These are phyloP conservation scores for Chrysosporium queenslandicum DNA, from an alignment of 2,329 filamentous ascomycete genomes.

Conservation along the genomic window DNA sequence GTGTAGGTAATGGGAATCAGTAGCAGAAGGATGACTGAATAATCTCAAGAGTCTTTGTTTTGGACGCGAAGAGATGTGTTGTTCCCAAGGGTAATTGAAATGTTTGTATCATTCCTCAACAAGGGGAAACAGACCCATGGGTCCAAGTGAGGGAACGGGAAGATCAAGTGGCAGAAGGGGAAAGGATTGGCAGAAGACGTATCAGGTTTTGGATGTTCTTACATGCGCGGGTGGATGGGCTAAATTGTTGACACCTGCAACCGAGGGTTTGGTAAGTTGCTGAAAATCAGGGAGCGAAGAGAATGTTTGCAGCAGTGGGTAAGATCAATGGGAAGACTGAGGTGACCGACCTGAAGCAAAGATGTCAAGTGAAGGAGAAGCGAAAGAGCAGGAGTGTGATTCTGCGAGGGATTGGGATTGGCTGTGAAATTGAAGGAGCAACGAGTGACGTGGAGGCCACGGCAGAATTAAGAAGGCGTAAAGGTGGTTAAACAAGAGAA, in stretches of 20 bases:
- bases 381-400: constrained; percentile 1
- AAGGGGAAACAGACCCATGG: neutral
- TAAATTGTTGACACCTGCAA: constrained; percentile 4
- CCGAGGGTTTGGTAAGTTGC: constrained; percentile 5
- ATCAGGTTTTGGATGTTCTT: neutral
- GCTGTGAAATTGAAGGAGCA: neutral
- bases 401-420: neutral
- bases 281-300: constrained; percentile 16
- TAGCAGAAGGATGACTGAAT: neutral
- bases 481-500: constrained; percentile 22
- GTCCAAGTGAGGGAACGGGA: neutral
- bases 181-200: neutral
- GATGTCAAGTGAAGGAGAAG: neutral
- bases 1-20: neutral
- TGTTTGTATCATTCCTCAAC: neutral
- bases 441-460: constrained; percentile 9
- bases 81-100: neutral
- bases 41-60: neutral
- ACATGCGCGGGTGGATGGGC: neutral
- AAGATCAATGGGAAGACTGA: too few relatives aligned
- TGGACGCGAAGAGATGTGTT: neutral
- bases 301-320: too few relatives aligned
- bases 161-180: neutral
- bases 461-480: constrained; percentile 21
- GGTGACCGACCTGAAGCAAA: neutral